phyloP scores from a whole-genome alignment of 1,284 basidiomycete species.

The Trichosporon coremiiforme region DNA sequence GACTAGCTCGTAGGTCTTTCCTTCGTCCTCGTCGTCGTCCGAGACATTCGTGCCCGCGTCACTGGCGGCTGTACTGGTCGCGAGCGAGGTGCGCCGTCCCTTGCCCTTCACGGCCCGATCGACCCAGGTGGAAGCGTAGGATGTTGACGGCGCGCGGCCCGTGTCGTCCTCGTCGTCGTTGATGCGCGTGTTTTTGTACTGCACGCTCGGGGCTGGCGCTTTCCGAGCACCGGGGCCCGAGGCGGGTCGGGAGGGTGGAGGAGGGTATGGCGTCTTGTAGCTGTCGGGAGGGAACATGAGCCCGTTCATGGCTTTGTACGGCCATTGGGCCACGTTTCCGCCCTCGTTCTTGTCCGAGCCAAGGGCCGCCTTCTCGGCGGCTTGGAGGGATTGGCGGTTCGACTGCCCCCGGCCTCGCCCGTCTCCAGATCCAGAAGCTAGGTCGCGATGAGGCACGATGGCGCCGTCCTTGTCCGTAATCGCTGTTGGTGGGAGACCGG shows the following conservation, averaged over 20 bases:
- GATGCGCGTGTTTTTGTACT: slow-evolving; percentile 76
- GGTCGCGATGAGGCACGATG: slow-evolving; percentile 50
- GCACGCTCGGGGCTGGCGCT: slow-evolving; percentile 66
- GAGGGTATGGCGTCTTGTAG: slow-evolving; percentile 72
- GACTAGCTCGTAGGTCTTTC: neutral
- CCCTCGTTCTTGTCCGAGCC: slow-evolving; percentile 64
- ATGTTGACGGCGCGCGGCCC: slow-evolving; percentile 44
- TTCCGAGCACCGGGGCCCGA: neutral
- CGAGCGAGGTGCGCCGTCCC: too few relatives aligned
- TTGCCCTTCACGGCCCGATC: slow-evolving; percentile 48
- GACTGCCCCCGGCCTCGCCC: slow-evolving; percentile 44
- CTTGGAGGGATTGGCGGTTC: slow-evolving; percentile 38
- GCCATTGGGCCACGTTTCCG: slow-evolving; percentile 63
- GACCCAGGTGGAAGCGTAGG: slow-evolving; percentile 82
- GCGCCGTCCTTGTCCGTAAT: slow-evolving; percentile 47
- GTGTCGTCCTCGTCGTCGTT: slow-evolving; percentile 62
- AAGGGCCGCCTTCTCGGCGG: slow-evolving; percentile 61
- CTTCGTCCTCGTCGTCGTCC: neutral
- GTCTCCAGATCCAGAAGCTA: slow-evolving; percentile 41
- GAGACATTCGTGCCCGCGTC: neutral
- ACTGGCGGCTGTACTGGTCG: neutral
- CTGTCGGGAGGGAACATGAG: slow-evolving; percentile 92
- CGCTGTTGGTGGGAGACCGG: slow-evolving; percentile 55
- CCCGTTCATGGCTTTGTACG: slow-evolving; percentile 74
- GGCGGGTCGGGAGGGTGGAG: neutral